Evolutionary conservation across 1,284 basidiomycete species (phyloP).

Genomic region (Cystobasidium sp.): DNA sequence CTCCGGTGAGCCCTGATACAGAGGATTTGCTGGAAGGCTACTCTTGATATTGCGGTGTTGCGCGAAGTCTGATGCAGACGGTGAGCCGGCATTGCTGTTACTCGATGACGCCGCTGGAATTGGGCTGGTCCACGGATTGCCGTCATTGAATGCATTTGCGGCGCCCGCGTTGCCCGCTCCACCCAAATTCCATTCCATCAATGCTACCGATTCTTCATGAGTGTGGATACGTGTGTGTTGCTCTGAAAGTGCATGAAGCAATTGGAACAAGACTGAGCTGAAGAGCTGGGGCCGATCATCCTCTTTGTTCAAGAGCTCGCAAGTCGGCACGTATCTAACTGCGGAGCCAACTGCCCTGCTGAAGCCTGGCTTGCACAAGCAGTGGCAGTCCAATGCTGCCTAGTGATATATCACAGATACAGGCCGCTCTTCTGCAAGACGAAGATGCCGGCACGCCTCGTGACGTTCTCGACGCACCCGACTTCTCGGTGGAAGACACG

Average conservation of each 20-base stretch:
- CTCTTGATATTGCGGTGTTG: neutral
- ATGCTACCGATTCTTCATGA: neutral
- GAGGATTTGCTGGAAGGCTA: constrained; percentile 14
- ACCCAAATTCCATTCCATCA: constrained; percentile 32
- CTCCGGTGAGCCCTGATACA: constrained; percentile 23
- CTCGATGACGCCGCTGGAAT: constrained; percentile 9
- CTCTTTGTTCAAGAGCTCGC: neutral
- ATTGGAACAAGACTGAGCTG: too few species aligned
- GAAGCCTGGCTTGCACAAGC: neutral
- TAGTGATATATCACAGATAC: constrained; percentile 21
- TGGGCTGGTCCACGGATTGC: constrained; percentile 23
- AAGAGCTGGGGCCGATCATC: too few species aligned
- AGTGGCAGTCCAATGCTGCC: constrained; percentile 24
- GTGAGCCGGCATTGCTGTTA: neutral
- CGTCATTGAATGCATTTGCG: neutral
- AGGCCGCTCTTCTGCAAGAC: constrained; percentile 20
- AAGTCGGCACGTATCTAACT: neutral
- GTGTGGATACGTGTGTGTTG: neutral
- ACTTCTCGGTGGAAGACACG: constrained; percentile 41
- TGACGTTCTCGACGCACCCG: constrained; percentile 22
- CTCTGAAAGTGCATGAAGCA: too few species aligned
- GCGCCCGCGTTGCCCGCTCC: neutral
- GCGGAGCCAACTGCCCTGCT: neutral
- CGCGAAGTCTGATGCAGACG: neutral
- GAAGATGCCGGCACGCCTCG: neutral